phyloP scores from a whole-genome alignment of 1,284 basidiomycete species.

The Porogramme epimiltina region DNA sequence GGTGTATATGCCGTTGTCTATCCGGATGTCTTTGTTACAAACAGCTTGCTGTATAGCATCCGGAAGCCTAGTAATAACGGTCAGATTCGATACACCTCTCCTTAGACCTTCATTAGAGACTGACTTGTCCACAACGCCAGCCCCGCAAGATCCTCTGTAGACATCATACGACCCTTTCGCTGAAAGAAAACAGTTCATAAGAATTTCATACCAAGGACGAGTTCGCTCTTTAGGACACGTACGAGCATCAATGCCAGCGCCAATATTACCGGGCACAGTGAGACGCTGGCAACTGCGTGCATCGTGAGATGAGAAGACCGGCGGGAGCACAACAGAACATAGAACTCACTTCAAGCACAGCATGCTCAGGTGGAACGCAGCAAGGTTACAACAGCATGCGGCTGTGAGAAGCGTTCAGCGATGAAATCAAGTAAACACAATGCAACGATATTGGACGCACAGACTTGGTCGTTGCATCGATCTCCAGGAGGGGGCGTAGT shows the following conservation, averaged over 20 bases:
- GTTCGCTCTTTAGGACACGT: background rate
- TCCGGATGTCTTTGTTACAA: slow-evolving; percentile 13
- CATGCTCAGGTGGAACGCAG: slow-evolving; percentile 23
- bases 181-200: background rate
- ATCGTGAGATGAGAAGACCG: background rate
- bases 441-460: slow-evolving; percentile 3
- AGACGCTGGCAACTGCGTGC: slow-evolving; percentile 19
- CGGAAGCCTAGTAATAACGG: background rate
- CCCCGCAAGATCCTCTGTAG: background rate
- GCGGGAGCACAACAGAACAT: background rate
- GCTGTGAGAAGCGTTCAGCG: background rate
- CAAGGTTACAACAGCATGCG: slow-evolving; percentile 21
- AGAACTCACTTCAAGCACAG: slow-evolving; percentile 20
- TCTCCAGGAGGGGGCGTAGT: slow-evolving; percentile 13
- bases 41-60: slow-evolving; percentile 9
- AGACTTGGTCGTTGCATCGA: slow-evolving; percentile 22
- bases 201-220: too few species aligned
- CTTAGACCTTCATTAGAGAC: background rate
- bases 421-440: background rate
- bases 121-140: background rate
- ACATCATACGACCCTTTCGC: slow-evolving; percentile 8
- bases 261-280: background rate
- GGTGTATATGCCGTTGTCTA: slow-evolving; percentile 15
- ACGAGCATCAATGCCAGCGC: slow-evolving; percentile 17
- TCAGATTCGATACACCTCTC: background rate